Conservation (phyloP, 2,329 filamentous ascomycete species). For the Diaporthe helianthi region DNA sequence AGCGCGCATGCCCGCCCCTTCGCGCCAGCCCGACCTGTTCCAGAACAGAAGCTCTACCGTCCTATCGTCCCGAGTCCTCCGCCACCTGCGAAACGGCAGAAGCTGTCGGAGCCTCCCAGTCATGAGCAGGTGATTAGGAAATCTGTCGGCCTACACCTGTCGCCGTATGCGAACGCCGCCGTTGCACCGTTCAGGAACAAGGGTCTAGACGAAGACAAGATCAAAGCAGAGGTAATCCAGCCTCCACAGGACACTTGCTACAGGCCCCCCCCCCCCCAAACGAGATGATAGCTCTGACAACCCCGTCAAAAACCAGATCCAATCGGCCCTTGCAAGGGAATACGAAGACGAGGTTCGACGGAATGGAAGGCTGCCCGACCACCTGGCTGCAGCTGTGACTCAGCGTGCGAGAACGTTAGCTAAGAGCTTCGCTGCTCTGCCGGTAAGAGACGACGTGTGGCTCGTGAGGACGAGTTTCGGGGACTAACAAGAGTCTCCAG, state of each 20-base stretch:
- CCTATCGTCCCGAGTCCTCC: not conserved
- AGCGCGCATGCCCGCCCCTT: not conserved
- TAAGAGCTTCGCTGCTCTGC: slow-evolving; percentile 10
- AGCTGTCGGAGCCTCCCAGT: slow-evolving; percentile 1
- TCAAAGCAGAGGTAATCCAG: slow-evolving; percentile 18
- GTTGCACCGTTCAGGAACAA: not conserved
- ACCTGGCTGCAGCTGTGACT: not conserved
- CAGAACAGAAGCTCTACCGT: not conserved
- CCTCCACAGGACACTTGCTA: not conserved
- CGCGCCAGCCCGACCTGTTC: too few species aligned
- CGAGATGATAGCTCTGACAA: not conserved
- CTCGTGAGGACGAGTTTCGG: not conserved
- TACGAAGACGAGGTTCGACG: not conserved
- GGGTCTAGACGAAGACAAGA: not conserved
- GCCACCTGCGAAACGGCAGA: slow-evolving; percentile 27
- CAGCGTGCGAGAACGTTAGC: not conserved
- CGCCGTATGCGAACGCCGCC: slow-evolving; percentile 14
- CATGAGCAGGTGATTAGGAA: not conserved
- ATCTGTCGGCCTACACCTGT: not conserved
- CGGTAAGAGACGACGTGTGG: slow-evolving; percentile 12
- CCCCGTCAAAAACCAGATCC: slow-evolving; percentile 7
- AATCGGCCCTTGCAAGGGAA: not conserved
- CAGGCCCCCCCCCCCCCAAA: not conserved
- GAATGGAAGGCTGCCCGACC: not conserved
- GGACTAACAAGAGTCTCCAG: slow-evolving; percentile 14